Evolutionary conservation across 1,284 basidiomycete genomes (phyloP), one percentile per base, ranked within the genome.

Genomic region (Laetiporus sulphureus): DNA sequence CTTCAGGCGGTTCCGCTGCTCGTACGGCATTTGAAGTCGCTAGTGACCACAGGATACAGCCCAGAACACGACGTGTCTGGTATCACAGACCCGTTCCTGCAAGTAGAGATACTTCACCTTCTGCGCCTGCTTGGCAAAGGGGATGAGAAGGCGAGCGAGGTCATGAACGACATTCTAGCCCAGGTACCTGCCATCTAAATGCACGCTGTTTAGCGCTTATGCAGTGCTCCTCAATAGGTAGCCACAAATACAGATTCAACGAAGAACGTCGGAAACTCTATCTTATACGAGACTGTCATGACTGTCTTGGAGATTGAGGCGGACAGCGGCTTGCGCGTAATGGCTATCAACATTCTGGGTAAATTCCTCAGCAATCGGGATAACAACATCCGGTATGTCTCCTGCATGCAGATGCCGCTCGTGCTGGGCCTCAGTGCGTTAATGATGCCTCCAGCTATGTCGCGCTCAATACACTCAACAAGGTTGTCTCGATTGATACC

Each of bases 11-110:
- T 97, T 3, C 90, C 92, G 2, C 69, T 95, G 7, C 83, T 99
- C 15, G 94, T 99, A 36, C 86, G 93, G 50, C 93, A 97, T 59
- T 76, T 99, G 52, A 99, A 99, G 63, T 88, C 91, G 3, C 72
- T 99, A 35, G 91, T 93, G 36, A 94, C 95, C 0, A 97, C 95
- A 1, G 95, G 95, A 15, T 98, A 98, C 64, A 96, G 92, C 52
- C 95, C 96, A 18, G 96, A 99, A 62, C 96, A 99, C 59, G 96
- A 99, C 56, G 96, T 99, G n/a, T 91, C 91, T 21, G 96, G 96
- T 22, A 95, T 99, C 63, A 98, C 95, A 19, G 96, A 99, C 63
- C 96, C 96, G 2, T 99, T 99, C 75, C 72, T 99, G 12, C 95
- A 99, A 67, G 87, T 95, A 58, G 99, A 99, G 67, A 83, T 97